A percentile compares a stretch with the other conserved stretches of the same genome.
phyloP scores from a whole-genome alignment of 1,139 yeast species.

The Magnusiomyces suaveolens region DNA sequence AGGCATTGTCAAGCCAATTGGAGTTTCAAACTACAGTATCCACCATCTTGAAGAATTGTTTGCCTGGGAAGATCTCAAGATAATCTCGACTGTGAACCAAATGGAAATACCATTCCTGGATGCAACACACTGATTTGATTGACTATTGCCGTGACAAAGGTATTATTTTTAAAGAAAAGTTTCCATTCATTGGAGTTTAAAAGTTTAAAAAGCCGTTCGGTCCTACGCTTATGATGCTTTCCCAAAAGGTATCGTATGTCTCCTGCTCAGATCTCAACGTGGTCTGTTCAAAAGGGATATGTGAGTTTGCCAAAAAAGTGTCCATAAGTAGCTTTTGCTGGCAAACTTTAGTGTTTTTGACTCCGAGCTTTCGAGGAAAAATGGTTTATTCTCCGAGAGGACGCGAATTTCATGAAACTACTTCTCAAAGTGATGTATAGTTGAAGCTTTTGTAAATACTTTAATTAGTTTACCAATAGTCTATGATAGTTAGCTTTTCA shows the following conservation, averaged over 20 bases:
- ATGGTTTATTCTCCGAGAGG: constrained; percentile 28
- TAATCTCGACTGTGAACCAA: constrained; percentile 62
- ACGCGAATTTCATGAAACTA: constrained; percentile 22
- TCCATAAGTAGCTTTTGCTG: constrained; percentile 47
- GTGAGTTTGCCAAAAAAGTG: constrained; percentile 66
- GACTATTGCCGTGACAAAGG: constrained; percentile 44
- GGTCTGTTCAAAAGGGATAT: constrained; percentile 60
- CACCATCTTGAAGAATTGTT: constrained; percentile 44
- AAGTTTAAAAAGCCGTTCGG: constrained; percentile 39
- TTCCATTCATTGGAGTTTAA: constrained; percentile 44
- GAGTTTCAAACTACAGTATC: constrained; percentile 65
- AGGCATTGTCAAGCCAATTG: constrained; percentile 56
- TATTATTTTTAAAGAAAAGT: constrained; percentile 60
- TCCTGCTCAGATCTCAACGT: constrained; percentile 54
- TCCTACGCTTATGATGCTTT: constrained; percentile 38
- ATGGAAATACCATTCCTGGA: constrained; percentile 67
- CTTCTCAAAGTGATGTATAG: too few relatives aligned
- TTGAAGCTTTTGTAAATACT: too few relatives aligned
- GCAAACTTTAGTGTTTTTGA: constrained; percentile 41
- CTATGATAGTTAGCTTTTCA: too few relatives aligned
- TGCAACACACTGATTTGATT: constrained; percentile 58
- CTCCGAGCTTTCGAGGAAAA: constrained; percentile 40
- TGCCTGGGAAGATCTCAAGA: constrained; percentile 40
- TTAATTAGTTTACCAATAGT: too few relatives aligned
- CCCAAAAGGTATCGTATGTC: constrained; percentile 47